A percentile compares a stretch with the other conserved stretches of the same genome.
These are phyloP conservation scores for Podospora comata DNA, from an alignment of 495 filamentous ascomycete genomes.

Conservation along the genomic window DNA sequence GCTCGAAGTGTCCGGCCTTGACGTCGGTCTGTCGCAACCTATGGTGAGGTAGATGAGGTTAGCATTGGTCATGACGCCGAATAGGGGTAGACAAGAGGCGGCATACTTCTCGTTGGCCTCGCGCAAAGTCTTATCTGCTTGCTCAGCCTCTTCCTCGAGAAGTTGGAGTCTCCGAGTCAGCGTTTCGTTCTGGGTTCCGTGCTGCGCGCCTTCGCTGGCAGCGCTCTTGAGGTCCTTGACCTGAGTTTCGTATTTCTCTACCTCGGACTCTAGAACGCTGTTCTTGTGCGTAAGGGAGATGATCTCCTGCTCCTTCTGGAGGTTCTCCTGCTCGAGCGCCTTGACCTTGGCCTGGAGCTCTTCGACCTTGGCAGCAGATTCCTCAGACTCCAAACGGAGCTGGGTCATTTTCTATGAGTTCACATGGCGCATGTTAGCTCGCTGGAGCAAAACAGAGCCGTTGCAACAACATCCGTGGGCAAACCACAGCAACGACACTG, in stretches of 20 bases:
- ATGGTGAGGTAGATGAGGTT: not conserved
- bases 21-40: conserved; percentile 98
- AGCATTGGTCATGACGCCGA: not conserved
- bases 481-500: not conserved
- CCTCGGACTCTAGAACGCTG: conserved; percentile 77
- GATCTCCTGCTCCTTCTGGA: conserved; percentile 96
- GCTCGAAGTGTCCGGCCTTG: conserved; percentile 98
- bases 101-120: conserved; percentile 96
- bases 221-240: conserved; percentile 76
- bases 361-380: conserved; percentile 70
- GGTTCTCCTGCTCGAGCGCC: conserved; percentile 87
- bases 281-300: conserved; percentile 91
- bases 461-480: not conserved
- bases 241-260: conserved; percentile 79
- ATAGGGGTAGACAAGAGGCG: too few relatives aligned
- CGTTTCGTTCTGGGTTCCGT: conserved; percentile 80
- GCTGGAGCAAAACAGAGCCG: not conserved
- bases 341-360: conserved; percentile 86
- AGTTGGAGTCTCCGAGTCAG: conserved; percentile 89
- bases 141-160: conserved; percentile 95
- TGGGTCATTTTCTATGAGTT: conserved; percentile 76
- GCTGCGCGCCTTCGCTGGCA: conserved; percentile 68
- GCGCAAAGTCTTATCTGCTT: conserved; percentile 87
- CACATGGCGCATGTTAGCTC: conserved; percentile 23
- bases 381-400: conserved; percentile 90